Conservation (phyloP, 306 rosid species). For the Dryas drummondii region DNA sequence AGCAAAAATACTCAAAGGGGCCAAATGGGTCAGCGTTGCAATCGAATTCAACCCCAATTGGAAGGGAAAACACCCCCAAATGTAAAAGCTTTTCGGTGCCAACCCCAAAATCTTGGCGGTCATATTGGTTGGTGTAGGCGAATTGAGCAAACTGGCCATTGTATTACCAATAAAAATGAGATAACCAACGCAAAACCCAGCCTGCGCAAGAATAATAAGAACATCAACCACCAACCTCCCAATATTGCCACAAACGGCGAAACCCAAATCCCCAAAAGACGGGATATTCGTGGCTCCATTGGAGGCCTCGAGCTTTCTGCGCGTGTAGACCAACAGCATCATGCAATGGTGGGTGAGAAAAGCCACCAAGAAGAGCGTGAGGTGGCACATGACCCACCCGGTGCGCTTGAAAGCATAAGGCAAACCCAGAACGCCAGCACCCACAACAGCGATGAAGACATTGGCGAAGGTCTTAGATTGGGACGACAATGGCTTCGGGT, state of each 20-base stretch:
- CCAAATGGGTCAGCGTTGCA: slow-evolving; percentile 42
- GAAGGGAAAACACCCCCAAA: slow-evolving; percentile 51
- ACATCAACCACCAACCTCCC: slow-evolving; percentile 44
- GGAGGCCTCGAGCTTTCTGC: slow-evolving; percentile 48
- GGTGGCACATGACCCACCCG: slow-evolving; percentile 48
- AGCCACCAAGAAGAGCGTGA: slow-evolving; percentile 44
- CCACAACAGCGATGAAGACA: slow-evolving; percentile 56
- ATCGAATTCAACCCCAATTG: slow-evolving; percentile 53
- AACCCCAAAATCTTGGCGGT: slow-evolving; percentile 26
- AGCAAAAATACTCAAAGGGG: slow-evolving; percentile 56
- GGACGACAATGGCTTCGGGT: slow-evolving; percentile 34
- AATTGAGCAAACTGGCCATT: slow-evolving; percentile 31
- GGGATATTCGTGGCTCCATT: slow-evolving; percentile 27
- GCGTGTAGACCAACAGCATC: slow-evolving; percentile 54
- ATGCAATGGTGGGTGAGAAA: slow-evolving; percentile 48
- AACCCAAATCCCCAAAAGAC: slow-evolving; percentile 59
- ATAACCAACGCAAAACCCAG: slow-evolving; percentile 55
- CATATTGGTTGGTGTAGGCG: slow-evolving; percentile 19
- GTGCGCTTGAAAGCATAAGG: slow-evolving; percentile 58
- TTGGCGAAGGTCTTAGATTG: slow-evolving; percentile 55
- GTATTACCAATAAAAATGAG: slow-evolving; percentile 53
- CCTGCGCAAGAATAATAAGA: slow-evolving; percentile 46
- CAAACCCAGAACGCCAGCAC: slow-evolving; percentile 58
- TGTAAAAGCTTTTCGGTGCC: slow-evolving; percentile 44
- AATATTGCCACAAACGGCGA: slow-evolving; percentile 38